Evolutionary conservation across 495 filamentous ascomycete species (phyloP), one percentile per base, ranked within the genome.

Genomic region (Evernia prunastri): DNA sequence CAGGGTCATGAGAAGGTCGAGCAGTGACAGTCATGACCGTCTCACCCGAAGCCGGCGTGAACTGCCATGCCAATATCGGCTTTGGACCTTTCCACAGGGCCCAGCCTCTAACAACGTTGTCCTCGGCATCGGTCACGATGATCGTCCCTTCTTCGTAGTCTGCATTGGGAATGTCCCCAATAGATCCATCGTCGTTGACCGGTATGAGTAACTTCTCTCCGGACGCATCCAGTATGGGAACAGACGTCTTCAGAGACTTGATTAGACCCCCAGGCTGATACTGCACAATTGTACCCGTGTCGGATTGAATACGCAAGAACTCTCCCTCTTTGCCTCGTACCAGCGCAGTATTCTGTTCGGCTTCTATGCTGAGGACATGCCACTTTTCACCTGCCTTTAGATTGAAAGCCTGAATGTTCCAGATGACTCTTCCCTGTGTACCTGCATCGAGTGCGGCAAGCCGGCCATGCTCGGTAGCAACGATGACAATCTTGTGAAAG

Each of bases 401-500:
- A 18, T 86, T 74, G 35, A 81, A 79, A 1, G 82, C 81, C 68
- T 87, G 79, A 53, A 81, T 78, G 57, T 76, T 83, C 93, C 93
- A 97, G 13, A 88, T 75, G n/a, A 95, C 77, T 29, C 79, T 78
- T 10, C 91, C 91, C 43, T 87, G 81, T 56, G 86, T 87, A 11
- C 88, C 91, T 43, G 85, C 81, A 70, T 96, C 86, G 39, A 98
- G 79, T 11, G 86, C 88, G 63, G 89, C 89, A 11, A 97, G 73
- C 59, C 89, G 84, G 12, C 93, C 93, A 61, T 84, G 84, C 63
- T 85, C 80, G 11, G 93, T 96, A 10, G 90, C 92, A 53, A 95
- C 80, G 65, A 96, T 79, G 10, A 88, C 82, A 39, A 93, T 76
- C 73, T 95, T 96, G 64, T 86, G 83, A 71, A 96, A 89, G 35